Evolutionary conservation across 306 rosid genomes (phyloP), one percentile per base, ranked within the genome.

Genomic region (Trifolium dubium): DNA sequence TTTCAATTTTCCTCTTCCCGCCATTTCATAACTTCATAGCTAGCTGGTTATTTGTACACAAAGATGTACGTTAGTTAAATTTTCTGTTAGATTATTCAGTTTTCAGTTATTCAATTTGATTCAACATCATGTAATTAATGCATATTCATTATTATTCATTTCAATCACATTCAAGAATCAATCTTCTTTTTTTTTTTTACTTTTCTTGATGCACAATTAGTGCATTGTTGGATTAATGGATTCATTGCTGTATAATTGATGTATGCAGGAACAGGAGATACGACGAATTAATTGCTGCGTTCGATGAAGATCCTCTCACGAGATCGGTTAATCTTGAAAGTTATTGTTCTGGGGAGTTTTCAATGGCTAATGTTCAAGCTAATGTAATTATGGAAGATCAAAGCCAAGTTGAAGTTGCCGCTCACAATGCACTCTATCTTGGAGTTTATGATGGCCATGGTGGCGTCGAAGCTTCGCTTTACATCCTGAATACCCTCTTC

Each of bases 391-490:
- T 90, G 11, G 95, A 92, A 71, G 97, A 92, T 82, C 88, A 85
- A 5, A 88, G 96, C 81, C 97, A 90, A 76, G 92, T 92, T 5
- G 98, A 92, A 86, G 82, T 83, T 4, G 90, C 87, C 64, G 67
- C 79, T 5, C 84, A 55, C 0, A 19, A 77, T 13, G 89, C 90
- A 4, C 84, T 89, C 54, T 92, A 85, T 62, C 86, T 89, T 13
- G 97, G 97, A 32, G 86, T 90, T 14, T 90, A 90, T 44, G 97
- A 90, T 15, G 97, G 95, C 51, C 98, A 92, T 72, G 98, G 91
- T 9, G 95, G 95, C 3, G 81, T 87, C 2, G 92, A 87, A 7
- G 92, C 92, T 1, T 72, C 97, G 34, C 83, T 81, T 44, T 88
- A 67, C 79, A 80, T 90, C 74, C 56, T 75, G 41, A 86, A 87